Percentiles rank a stretch among this genome's conserved stretches.
Conservation (phyloP, 805 yeast genomes). For the Saturnispora ahearnii region DNA sequence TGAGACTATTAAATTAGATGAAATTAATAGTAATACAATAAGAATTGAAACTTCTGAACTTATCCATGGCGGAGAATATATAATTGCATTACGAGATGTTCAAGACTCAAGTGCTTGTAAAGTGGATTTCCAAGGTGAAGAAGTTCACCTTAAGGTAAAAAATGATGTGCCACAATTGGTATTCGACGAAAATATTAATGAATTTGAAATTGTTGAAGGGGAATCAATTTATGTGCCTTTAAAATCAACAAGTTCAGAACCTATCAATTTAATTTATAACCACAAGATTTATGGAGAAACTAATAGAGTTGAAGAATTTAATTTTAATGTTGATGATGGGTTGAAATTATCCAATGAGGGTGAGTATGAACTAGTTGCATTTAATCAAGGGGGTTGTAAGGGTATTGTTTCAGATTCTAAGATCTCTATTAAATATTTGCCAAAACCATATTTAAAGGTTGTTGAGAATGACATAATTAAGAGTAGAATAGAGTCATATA, state of each 20-base stretch:
- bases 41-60: constrained; percentile 47
- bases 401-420: constrained; percentile 28
- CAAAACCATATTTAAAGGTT: constrained; percentile 24
- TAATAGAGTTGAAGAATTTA: constrained; percentile 7
- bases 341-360: constrained; percentile 35
- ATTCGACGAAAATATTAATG: constrained; percentile 23
- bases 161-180: constrained; percentile 51
- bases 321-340: constrained; percentile 20
- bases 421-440: constrained; percentile 22
- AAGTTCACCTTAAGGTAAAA: constrained; percentile 59
- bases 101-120: constrained; percentile 73
- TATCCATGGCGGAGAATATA: constrained; percentile 63
- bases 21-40: constrained; percentile 31
- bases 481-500: neutral
- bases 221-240: constrained; percentile 49
- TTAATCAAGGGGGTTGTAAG: constrained; percentile 36
- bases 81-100: constrained; percentile 52
- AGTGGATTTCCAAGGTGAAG: constrained; percentile 58
- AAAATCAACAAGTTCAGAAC: constrained; percentile 23
- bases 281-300: constrained; percentile 17
- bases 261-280: constrained; percentile 26
- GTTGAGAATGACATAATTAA: neutral
- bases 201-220: constrained; percentile 50
- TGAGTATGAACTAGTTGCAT: constrained; percentile 31
- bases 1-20: constrained; percentile 32